Evolutionary conservation across 1,284 basidiomycete species (phyloP), one percentile per base, ranked within the genome.

Genomic region (Macrocystidia cucumis): DNA sequence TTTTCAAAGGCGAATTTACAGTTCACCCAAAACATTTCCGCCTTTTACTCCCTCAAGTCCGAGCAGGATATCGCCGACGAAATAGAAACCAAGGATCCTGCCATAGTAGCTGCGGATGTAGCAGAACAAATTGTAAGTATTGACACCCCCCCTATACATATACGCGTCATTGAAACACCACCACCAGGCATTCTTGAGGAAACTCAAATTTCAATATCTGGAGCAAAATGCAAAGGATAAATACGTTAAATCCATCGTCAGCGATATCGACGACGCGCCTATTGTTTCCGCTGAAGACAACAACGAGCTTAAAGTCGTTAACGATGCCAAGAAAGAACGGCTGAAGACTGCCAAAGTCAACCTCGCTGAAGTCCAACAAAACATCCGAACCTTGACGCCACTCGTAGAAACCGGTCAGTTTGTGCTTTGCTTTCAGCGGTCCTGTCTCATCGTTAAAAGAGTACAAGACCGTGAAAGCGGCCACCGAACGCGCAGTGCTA

Each of bases 181-280:
- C n/a, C 17, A 32, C 21, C 36, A 90, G 84, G 69, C 79, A 3
- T 85, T 79, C 51, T 68, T 91, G 26, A 69, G 83, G n/a, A 82
- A 84, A 46, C 71, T 91, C 16, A 91, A 91, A 56, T 88, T 87
- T 49, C 81, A 83, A 43, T 90, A 87, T 49, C 63, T 91, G 14
- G 87, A 91, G 49, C 84, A 89, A 55, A 86, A 89, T 46, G 85
- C 89, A 3, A 91, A 91, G 54, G 75, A 87, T 44, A 78, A 82
- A 54, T 91, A 91, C 50, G 69, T 91, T 49, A 82, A 81, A 51
- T 78, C 75, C 0, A 89, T 91, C 45, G 82, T 90, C 33, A 85
- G 79, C 51, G 81, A 90, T 38, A 81, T 79, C 43, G 78, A 86
- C 42, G 82, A 88, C 40, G 83, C 85, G 0, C 79, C 80, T 3